Evolutionary conservation across 108 stramenopile genomes (phyloP).

Genomic region (Licmophora abbreviata): DNA sequence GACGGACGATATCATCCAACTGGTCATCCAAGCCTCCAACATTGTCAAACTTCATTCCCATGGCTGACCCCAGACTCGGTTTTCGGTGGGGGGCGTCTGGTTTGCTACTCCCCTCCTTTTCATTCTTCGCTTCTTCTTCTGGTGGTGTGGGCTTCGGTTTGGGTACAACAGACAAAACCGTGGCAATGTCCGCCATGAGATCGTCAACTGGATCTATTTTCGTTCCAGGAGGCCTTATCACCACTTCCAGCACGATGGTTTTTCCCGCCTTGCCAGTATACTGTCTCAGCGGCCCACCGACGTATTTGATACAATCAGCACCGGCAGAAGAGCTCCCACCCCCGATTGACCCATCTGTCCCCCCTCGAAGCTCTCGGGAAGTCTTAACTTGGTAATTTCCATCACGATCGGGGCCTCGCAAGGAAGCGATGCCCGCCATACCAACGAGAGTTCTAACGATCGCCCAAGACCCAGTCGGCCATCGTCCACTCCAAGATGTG

Average conservation of each 20-base stretch:
- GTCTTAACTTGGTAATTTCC: constrained; percentile 46
- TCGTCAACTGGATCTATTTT: constrained; percentile 37
- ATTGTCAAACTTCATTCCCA: constrained; percentile 71
- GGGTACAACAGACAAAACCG: constrained; percentile 15
- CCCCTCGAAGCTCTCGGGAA: constrained; percentile 48
- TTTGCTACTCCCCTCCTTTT: constrained; percentile 5
- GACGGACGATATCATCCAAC: constrained; percentile 69
- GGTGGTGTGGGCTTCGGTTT: not conserved
- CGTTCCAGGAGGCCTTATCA: constrained; percentile 59
- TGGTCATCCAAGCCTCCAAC: constrained; percentile 74
- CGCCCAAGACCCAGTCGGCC: constrained; percentile 74
- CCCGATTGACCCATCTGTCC: constrained; percentile 54
- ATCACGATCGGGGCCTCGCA: constrained; percentile 57
- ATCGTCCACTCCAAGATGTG: constrained; percentile 37
- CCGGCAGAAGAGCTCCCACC: constrained; percentile 20
- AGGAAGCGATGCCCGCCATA: constrained; percentile 44
- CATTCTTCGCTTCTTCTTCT: constrained; percentile 18
- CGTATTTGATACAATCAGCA: constrained; percentile 57
- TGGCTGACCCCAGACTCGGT: constrained; percentile 36
- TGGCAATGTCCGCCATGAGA: constrained; percentile 3
- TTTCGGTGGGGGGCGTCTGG: not conserved
- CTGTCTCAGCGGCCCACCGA: constrained; percentile 64
- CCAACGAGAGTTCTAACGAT: constrained; percentile 58
- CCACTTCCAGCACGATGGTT: constrained; percentile 60
- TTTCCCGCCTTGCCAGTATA: constrained; percentile 51